Evolutionary conservation across 345 rosid species (phyloP).

Genomic region (Turritis glabra): DNA sequence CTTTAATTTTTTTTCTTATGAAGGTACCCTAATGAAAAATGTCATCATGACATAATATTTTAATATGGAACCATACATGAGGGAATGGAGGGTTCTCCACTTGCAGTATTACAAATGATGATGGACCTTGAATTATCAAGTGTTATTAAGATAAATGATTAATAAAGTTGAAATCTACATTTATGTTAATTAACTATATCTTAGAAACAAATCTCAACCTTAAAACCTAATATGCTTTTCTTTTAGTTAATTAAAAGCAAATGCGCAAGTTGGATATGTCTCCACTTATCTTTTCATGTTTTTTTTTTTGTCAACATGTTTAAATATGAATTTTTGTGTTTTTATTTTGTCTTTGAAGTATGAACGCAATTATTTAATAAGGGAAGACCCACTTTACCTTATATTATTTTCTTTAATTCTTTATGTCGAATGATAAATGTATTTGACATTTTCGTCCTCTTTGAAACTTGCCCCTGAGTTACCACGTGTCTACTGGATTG

Average conservation of each 20-base stretch:
- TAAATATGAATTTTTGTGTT: background rate
- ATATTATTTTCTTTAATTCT: background rate
- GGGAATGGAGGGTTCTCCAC: constrained; percentile 37
- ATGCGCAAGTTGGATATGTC: constrained; percentile 42
- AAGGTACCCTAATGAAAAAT: constrained; percentile 18
- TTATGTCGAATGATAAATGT: constrained; percentile 13
- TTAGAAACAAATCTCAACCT: constrained; percentile 26
- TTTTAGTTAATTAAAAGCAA: constrained; percentile 27
- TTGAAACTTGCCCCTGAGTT: constrained; percentile 38
- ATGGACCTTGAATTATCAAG: constrained; percentile 33
- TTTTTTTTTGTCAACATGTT: constrained; percentile 32
- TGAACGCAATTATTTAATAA: constrained; percentile 27
- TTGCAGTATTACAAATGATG: constrained; percentile 39
- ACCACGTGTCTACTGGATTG: constrained; percentile 30
- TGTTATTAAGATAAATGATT: constrained; percentile 30
- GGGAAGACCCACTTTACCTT: constrained; percentile 14
- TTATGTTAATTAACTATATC: constrained; percentile 21
- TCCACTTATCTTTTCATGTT: constrained; percentile 38
- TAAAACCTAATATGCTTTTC: constrained; percentile 39
- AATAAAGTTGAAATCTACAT: constrained; percentile 33
- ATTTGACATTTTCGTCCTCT: constrained; percentile 28
- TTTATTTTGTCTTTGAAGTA: constrained; percentile 25
- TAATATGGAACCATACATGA: constrained; percentile 11
- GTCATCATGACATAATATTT: constrained; percentile 26
- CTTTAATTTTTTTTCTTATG: background rate